Base-by-base conservation (phyloP, 805 yeast genomes). In the Cyberlindnera lachancei region DNA sequence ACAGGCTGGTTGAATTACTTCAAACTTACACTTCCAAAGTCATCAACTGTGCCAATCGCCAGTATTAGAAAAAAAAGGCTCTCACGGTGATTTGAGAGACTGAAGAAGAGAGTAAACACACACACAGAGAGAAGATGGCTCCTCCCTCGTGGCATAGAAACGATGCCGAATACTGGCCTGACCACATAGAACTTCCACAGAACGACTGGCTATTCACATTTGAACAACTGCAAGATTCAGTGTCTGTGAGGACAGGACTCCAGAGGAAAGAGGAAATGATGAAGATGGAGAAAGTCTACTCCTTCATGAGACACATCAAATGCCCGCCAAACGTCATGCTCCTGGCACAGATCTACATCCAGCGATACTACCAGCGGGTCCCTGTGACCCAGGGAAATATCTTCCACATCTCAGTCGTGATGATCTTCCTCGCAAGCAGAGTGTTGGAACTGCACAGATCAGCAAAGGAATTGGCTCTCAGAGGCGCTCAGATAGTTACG, bases 201-300 rank as follows among this genome's bases (percentile, higher is more conserved):
- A 46, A 46, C 25, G 38, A 42, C 20, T 46, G 51, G 51, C 18
- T 45, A 8, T 46, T 46, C 37, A 26, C 46, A 3, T 19, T 12
- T 17, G 38, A 35, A 12, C 40, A 41, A 29, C 23, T 40, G 13
- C 18, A 24, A 19, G 16, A 28, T 29, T 32, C 38, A 4, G 37
- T 35, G 7, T 30, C 40, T 11, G 20, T 27, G 15, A 17, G 18
- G 13, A 23, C 28, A 10, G 30, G 18, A 4, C 22, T 13, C 6
- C 13, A 20, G 6, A 27, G 14, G 14, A 23, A 15, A 15, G 23
- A 15, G 23, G 38, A 27, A 17, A 8, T n/a, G 11, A 17, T 22
- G 6, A 26, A 23, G 27, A 13, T 34, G 23, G 27, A 23, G 12
- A 27, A 23, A 15, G 27, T 34, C 18, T 18, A 27, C 18, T 9